Percentiles rank a stretch among this genome's conserved stretches.
Conservation (phyloP, 176 grass and related monocot genomes). For the Dactylis glomerata region DNA sequence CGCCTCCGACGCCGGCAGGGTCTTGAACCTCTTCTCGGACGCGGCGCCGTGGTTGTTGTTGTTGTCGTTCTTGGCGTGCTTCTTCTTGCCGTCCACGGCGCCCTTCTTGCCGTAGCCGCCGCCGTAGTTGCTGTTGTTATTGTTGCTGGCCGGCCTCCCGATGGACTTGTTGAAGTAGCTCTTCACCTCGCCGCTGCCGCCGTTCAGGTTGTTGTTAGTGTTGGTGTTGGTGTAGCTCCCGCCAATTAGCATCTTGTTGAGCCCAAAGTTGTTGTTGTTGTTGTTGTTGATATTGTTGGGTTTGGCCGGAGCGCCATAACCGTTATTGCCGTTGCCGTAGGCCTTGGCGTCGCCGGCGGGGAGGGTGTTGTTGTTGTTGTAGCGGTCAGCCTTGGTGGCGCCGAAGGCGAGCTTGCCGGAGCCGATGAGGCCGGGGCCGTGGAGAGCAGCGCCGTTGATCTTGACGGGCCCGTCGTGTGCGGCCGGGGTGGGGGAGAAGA, state of each 20-base stretch:
- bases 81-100: constrained; percentile 41
- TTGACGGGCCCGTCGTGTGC: background rate
- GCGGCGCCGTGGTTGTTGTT: constrained; percentile 23
- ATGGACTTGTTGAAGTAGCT: constrained; percentile 93
- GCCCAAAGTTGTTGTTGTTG: background rate
- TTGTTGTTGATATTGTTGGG: background rate
- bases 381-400: constrained; percentile 47
- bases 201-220: constrained; percentile 2
- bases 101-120: constrained; percentile 35
- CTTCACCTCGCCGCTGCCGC: constrained; percentile 56
- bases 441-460: no score
- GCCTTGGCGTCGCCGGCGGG: constrained; percentile 16
- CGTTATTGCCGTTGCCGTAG: background rate
- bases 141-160: constrained; percentile 57
- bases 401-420: constrained; percentile 92
- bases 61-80: constrained; percentile 34
- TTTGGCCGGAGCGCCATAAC: constrained; percentile 1
- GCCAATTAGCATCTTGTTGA: constrained; percentile 22
- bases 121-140: background rate
- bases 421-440: constrained; percentile 36
- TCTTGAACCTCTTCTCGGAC: constrained; percentile 94
- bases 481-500: background rate
- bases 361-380: constrained; percentile 33
- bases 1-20: constrained; percentile 81
- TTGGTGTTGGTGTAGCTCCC: constrained; percentile 15